Evolutionary conservation across 768 basidiomycete species (phyloP).

Genomic region (Mycena filopes): DNA sequence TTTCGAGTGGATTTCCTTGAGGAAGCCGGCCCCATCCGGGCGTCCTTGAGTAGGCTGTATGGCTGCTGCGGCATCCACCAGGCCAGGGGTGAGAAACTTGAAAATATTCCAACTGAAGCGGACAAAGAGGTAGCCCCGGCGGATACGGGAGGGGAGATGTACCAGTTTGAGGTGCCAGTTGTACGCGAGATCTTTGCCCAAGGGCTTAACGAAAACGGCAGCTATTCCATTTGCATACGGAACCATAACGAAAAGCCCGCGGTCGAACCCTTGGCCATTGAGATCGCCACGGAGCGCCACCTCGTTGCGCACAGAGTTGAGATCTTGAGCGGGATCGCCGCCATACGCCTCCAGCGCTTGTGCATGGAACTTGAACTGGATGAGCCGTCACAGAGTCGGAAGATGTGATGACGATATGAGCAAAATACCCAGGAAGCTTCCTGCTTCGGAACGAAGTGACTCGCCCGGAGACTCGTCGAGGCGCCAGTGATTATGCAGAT

Average conservation of each 20-base stretch:
- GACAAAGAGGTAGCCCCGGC: conserved; percentile 3
- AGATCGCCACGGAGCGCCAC: conserved; percentile 13
- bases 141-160: not conserved
- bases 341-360: not conserved
- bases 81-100: not conserved
- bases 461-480: not conserved
- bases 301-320: conserved; percentile 2
- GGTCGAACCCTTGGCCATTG: not conserved
- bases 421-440: conserved; percentile 5
- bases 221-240: not conserved
- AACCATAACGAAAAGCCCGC: not conserved
- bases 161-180: not conserved
- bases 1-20: conserved; percentile 12
- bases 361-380: not conserved
- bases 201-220: not conserved
- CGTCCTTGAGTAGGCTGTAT: not conserved
- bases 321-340: not conserved
- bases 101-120: not conserved
- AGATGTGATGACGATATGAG: no score
- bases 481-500: conserved; percentile 11
- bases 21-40: not conserved
- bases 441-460: not conserved
- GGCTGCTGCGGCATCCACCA: not conserved
- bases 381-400: no score
- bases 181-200: not conserved